Conservation (phyloP, 148 eudicot genomes). For the Polygonum maritimum region DNA sequence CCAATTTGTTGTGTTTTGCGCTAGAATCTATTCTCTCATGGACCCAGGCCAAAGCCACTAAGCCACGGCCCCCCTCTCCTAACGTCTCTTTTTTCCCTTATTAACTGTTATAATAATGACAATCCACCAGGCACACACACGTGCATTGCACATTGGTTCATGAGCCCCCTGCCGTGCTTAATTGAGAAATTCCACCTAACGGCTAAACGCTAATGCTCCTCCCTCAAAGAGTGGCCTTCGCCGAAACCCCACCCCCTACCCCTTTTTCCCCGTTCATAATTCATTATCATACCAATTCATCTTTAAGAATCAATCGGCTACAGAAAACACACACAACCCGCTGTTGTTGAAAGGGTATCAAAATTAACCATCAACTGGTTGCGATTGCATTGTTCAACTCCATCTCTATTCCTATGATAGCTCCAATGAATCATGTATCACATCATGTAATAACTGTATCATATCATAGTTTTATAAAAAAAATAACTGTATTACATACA, state of each 20-base stretch:
- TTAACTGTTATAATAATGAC: background rate
- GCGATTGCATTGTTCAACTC: too few relatives aligned
- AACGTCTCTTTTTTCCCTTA: slow-evolving; percentile 28
- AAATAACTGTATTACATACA: background rate
- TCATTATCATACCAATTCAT: too few relatives aligned
- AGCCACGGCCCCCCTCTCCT: background rate
- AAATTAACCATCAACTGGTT: too few relatives aligned
- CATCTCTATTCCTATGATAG: too few relatives aligned
- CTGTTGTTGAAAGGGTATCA: too few relatives aligned
- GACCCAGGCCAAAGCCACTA: background rate
- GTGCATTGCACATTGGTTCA: slow-evolving; percentile 22
- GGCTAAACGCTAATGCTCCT: background rate
- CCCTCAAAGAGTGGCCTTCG: background rate
- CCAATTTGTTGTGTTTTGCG: slow-evolving; percentile 1
- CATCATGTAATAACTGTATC: too few relatives aligned
- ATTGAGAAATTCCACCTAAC: too few relatives aligned
- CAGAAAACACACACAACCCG: too few relatives aligned
- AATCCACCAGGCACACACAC: slow-evolving; percentile 31
- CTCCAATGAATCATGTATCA: too few relatives aligned
- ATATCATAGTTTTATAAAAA: background rate
- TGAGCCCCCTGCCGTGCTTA: slow-evolving; percentile 5
- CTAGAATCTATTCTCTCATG: background rate
- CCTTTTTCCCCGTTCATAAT: too few relatives aligned
- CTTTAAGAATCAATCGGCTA: too few relatives aligned
- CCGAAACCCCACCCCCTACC: background rate